Percentiles rank a stretch among this genome's conserved stretches.
Conservation (phyloP, 2,329 filamentous ascomycete species). For the Penicillium sp. region DNA sequence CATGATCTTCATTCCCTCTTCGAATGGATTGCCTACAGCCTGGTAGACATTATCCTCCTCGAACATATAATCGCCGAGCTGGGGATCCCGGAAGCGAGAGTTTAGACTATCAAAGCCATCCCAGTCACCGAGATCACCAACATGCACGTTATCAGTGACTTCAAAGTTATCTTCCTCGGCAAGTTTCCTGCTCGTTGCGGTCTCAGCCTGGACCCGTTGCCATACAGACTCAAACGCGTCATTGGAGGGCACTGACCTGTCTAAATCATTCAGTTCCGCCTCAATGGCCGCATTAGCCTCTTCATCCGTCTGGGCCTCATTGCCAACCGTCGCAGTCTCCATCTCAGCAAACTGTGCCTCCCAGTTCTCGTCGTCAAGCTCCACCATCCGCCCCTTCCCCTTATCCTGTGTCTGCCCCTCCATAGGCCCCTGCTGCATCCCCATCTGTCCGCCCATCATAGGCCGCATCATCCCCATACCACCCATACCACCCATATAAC, state of each 20-base stretch:
- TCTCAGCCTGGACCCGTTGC: constrained; percentile 48
- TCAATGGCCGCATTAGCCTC: constrained; percentile 74
- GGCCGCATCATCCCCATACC: constrained; percentile 51
- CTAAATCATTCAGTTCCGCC: constrained; percentile 82
- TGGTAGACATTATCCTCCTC: constrained; percentile 91
- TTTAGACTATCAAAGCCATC: constrained; percentile 68
- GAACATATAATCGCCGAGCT: constrained; percentile 87
- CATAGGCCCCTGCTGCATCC: constrained; percentile 47
- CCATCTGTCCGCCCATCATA: constrained; percentile 50
- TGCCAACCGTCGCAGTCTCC: constrained; percentile 56
- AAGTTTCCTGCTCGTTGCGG: constrained; percentile 53
- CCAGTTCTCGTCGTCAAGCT: constrained; percentile 92
- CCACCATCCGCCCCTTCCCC: constrained; percentile 77
- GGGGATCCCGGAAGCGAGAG: constrained; percentile 70
- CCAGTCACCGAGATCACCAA: constrained; percentile 79
- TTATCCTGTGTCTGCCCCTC: constrained; percentile 64
- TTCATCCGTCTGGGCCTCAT: constrained; percentile 52
- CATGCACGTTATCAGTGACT: constrained; percentile 48
- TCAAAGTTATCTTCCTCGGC: constrained; percentile 60
- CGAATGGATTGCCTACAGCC: constrained; percentile 77
- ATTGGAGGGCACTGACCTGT: constrained; percentile 68
- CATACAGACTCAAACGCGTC: constrained; percentile 84
- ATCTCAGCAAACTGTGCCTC: constrained; percentile 93
- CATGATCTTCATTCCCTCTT: constrained; percentile 91
- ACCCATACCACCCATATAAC: constrained; percentile 40